Base-by-base conservation (phyloP, 1,284 basidiomycete species). In the Agroathelia rolfsii region DNA sequence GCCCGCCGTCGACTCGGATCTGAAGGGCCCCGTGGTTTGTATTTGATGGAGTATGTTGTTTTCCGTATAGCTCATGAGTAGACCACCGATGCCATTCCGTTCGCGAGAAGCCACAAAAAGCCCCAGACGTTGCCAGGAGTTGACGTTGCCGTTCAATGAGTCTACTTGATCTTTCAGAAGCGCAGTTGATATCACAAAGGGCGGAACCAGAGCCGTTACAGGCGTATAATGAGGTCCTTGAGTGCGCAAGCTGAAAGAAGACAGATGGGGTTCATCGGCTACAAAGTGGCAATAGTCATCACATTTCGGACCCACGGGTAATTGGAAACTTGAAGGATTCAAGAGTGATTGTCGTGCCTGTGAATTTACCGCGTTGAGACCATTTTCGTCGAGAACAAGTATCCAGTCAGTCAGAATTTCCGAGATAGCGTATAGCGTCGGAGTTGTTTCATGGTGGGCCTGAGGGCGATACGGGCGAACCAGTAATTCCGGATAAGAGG, bases 161-260 rank as follows among this genome's bases (percentile, higher is more conserved):
- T n/a, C n/a, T n/a, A n/a, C n/a, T n/a, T n/a, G n/a, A n/a, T n/a
- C n/a, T n/a, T n/a, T n/a, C n/a, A n/a, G n/a, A n/a, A 20, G 16
- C 0, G 45, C 42, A 2, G 56, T 41, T 5, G 64, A 62, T 18
- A 67, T 44, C 4, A 75, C 53, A 41, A 78, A 71, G 1, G 77
- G 77, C 6, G 77, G 76, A 3, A 67, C 44, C 3, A 78, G 53
- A 48, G 67, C 73, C 2, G 55, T n/a, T n/a, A n/a, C n/a, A n/a
- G n/a, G n/a, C n/a, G n/a, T n/a, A n/a, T n/a, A n/a, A n/a, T n/a
- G n/a, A n/a, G n/a, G n/a, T n/a, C n/a, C n/a, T n/a, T n/a, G n/a
- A n/a, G n/a, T n/a, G 51, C 4, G 63, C 71, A 13, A 59, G 44
- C 22, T 56, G 59, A 24, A 51, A 39, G 3, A 30, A 31, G 8